These are phyloP conservation scores for Monosporascus sp. DNA, from an alignment of 2,329 filamentous ascomycete species.

Conservation along the genomic window DNA sequence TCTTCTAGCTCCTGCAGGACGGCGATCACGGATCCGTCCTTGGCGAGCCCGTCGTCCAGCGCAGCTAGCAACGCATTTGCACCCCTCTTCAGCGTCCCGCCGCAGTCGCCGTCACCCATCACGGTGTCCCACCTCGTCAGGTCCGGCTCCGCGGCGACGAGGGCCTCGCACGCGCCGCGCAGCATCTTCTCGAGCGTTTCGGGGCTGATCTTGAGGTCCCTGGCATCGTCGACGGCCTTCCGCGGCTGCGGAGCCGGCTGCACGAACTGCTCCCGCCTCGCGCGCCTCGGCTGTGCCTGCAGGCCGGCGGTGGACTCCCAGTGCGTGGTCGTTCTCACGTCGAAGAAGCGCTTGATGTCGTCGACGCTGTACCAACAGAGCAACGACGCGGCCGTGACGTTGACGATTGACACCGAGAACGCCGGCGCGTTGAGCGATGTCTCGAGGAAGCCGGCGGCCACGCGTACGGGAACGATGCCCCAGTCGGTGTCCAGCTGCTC, in stretches of 20 bases:
- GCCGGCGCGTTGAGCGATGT: constrained; percentile 68
- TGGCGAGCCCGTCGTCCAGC: constrained; percentile 33
- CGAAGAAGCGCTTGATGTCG: constrained; percentile 59
- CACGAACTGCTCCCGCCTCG: constrained; percentile 40
- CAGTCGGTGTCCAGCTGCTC: constrained; percentile 43
- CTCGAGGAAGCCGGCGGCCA: constrained; percentile 61
- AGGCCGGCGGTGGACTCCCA: constrained; percentile 49
- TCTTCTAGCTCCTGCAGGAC: constrained; percentile 46
- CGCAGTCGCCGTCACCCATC: constrained; percentile 63
- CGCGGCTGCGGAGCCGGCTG: constrained; percentile 28
- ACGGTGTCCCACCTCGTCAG: constrained; percentile 58
- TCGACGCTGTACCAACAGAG: constrained; percentile 41
- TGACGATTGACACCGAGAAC: constrained; percentile 64
- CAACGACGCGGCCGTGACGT: constrained; percentile 43
- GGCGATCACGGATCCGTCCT: constrained; percentile 39
- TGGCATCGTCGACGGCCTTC: constrained; percentile 32
- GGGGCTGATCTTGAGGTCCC: constrained; percentile 47
- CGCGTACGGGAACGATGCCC: constrained; percentile 46
- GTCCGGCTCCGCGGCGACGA: constrained; percentile 55
- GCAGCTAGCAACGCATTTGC: constrained; percentile 44
- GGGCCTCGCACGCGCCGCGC: constrained; percentile 44
- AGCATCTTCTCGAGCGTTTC: constrained; percentile 49
- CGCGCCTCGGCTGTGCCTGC: constrained; percentile 29
- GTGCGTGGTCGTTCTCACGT: constrained; percentile 54
- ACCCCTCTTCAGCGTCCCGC: constrained; percentile 54